Evolutionary conservation across 768 basidiomycete genomes (phyloP).

Genomic region (Trametes villosa): DNA sequence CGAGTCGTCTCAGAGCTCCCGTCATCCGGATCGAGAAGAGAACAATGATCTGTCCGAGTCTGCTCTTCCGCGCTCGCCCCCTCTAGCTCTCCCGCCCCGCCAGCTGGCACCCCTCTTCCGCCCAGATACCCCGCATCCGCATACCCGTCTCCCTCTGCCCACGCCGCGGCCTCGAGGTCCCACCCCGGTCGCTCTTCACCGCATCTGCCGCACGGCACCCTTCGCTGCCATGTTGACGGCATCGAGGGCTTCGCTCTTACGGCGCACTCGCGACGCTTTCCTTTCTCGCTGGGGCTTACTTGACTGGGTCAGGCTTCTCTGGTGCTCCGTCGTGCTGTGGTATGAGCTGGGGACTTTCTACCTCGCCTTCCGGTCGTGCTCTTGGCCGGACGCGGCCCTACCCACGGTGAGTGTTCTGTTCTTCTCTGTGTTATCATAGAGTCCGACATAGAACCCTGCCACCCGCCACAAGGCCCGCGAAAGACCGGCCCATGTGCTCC

Average conservation of each 20-base stretch:
- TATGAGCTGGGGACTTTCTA: constrained; percentile 65
- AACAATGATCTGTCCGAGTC: not conserved
- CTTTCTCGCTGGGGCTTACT: constrained; percentile 20
- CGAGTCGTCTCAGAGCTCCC: not conserved
- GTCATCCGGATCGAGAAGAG: not conserved
- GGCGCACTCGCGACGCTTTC: constrained; percentile 6
- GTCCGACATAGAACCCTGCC: not conserved
- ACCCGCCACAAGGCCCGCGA: not conserved
- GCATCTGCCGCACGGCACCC: not conserved
- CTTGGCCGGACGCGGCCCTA: constrained; percentile 53
- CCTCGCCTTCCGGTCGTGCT: constrained; percentile 50
- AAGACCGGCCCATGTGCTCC: constrained; percentile 55
- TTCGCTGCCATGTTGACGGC: constrained; percentile 19
- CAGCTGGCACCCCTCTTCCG: not conserved
- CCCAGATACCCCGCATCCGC: not conserved
- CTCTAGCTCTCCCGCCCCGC: not conserved
- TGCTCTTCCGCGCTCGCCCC: not conserved
- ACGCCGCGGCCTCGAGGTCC: too few species aligned
- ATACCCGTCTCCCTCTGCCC: too few species aligned
- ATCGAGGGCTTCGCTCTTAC: constrained; percentile 6
- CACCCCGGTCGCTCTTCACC: not conserved
- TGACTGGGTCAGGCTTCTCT: constrained; percentile 39
- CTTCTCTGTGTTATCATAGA: not conserved
- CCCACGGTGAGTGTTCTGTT: constrained; percentile 19
- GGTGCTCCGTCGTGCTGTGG: constrained; percentile 71